phyloP scores from a whole-genome alignment of 257 asterid species.

The Lycium ferocissimum region DNA sequence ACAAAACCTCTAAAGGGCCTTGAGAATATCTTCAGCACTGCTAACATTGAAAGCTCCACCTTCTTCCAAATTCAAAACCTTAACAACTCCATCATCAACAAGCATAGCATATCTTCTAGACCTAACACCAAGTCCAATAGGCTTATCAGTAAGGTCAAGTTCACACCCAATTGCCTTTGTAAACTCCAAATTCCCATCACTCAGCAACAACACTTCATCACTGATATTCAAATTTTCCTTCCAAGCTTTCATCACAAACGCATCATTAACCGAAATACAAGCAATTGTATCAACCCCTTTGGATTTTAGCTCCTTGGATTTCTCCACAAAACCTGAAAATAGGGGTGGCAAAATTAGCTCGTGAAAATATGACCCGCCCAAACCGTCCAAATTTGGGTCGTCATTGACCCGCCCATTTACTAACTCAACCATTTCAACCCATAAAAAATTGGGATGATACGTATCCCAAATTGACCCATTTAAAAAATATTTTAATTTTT shows the following conservation, averaged over 20 bases:
- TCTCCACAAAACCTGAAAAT: slow-evolving; percentile 64
- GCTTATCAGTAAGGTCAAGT: slow-evolving; percentile 93
- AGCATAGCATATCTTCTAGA: slow-evolving; percentile 91
- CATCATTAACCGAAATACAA: slow-evolving; percentile 93
- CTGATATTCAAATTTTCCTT: slow-evolving; percentile 67
- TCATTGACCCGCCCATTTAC: too few relatives aligned
- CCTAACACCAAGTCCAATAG: slow-evolving; percentile 89
- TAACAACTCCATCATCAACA: slow-evolving; percentile 85
- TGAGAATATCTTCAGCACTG: slow-evolving; percentile 96
- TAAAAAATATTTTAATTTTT: too few relatives aligned
- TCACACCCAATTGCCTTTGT: slow-evolving; percentile 88
- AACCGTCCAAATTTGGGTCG: too few relatives aligned
- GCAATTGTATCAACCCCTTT: slow-evolving; percentile 89
- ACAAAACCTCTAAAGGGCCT: slow-evolving; percentile 47
- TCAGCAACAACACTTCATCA: slow-evolving; percentile 79
- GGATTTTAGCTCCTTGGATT: slow-evolving; percentile 74
- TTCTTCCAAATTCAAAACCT: slow-evolving; percentile 85
- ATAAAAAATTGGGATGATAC: too few relatives aligned
- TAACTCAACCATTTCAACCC: too few relatives aligned
- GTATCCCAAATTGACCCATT: too few relatives aligned
- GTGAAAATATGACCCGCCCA: too few relatives aligned
- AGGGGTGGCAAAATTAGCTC: too few relatives aligned
- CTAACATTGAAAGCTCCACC: slow-evolving; percentile 98
- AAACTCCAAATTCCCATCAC: slow-evolving; percentile 87
- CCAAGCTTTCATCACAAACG: slow-evolving; percentile 98